Conservation (phyloP, 2,329 filamentous ascomycete species). For the Aspergillus tanneri region DNA sequence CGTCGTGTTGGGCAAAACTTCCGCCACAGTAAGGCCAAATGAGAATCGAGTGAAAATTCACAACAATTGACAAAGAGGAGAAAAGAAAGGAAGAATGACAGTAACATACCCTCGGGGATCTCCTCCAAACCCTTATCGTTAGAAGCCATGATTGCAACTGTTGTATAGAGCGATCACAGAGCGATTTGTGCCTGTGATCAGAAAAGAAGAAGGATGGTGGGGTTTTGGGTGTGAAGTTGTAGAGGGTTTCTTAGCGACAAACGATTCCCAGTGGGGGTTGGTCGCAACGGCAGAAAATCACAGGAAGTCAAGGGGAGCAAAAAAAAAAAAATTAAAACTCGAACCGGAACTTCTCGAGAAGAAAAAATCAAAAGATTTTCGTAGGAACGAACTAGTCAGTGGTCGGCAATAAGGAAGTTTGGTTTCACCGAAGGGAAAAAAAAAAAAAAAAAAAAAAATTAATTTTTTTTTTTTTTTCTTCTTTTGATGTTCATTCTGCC, state of each 20-base stretch:
- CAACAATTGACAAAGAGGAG: slow-evolving; percentile 4
- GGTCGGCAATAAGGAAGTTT: slow-evolving; percentile 1
- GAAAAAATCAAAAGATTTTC: slow-evolving; percentile 29
- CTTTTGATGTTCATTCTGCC: not conserved
- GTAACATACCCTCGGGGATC: slow-evolving; percentile 90
- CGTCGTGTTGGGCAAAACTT: slow-evolving; percentile 2
- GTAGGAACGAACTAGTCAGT: slow-evolving; percentile 30
- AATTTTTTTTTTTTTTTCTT: not conserved
- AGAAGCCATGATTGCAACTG: slow-evolving; percentile 89
- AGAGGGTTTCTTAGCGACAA: slow-evolving; percentile 34
- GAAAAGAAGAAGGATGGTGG: slow-evolving; percentile 22
- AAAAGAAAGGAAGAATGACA: slow-evolving; percentile 11
- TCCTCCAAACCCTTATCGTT: slow-evolving; percentile 97
- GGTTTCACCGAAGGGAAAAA: slow-evolving; percentile 11
- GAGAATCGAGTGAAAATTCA: not conserved
- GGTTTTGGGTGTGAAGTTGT: slow-evolving; percentile 34
- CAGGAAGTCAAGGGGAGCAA: slow-evolving; percentile 11
- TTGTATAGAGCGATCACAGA: slow-evolving; percentile 61
- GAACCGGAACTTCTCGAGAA: too few species aligned
- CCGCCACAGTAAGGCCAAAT: not conserved
- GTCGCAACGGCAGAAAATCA: slow-evolving; percentile 26
- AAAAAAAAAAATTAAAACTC: slow-evolving; percentile 38
- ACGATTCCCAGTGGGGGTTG: slow-evolving; percentile 30
- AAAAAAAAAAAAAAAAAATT: slow-evolving; percentile 21
- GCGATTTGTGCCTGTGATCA: slow-evolving; percentile 70